Evolutionary conservation across 257 asterid genomes (phyloP), one percentile per base, ranked within the genome.

Genomic region (Solanum ahanhuiri): DNA sequence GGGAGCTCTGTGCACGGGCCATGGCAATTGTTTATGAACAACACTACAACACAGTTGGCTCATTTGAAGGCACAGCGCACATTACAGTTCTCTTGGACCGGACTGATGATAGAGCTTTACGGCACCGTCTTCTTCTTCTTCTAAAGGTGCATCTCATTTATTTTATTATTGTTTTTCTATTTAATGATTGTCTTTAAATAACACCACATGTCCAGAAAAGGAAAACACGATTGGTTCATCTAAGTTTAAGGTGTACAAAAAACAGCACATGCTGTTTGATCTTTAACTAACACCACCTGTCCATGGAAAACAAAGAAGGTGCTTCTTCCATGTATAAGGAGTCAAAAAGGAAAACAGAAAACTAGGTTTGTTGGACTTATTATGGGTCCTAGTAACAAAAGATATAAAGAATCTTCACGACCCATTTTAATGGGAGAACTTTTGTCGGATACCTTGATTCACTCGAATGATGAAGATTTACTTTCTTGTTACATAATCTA

Each of bases 1-100:
- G 99, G 93, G 99, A 97, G 92, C 98, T 97, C 82, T 97, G 99
- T 91, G 99, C 99, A 25, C 94, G 99, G 91, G 99, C 99, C 85
- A 94, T 97, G 99, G 92, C 99, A 79, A 97, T 97, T 91, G 99
- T 95, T 88, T 97, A 95, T 86, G 99, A 97, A 89, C 98, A 97
- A 81, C 99, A 95, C 90, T 90, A 89, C 89, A 90, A 85, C 88
- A 91, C 91, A 75, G 88, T 97, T 86, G 99, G 99, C 60, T 90
- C 98, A 72, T 97, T 97, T 89, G 99, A 95, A 91, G 99, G 99
- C 88, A 92, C 99, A 87, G 96, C 99, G 85, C 99, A 97, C 88
- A 90, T 95, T 83, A 96, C 99, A 3, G 98, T 97, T 60, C 97
- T 97, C 71, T 90, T 97, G 96, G 99, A 97, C 87, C 93, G 98